phyloP scores from a whole-genome alignment of 2,329 filamentous ascomycete genomes.

The Byssoonygena ceratinophila region DNA sequence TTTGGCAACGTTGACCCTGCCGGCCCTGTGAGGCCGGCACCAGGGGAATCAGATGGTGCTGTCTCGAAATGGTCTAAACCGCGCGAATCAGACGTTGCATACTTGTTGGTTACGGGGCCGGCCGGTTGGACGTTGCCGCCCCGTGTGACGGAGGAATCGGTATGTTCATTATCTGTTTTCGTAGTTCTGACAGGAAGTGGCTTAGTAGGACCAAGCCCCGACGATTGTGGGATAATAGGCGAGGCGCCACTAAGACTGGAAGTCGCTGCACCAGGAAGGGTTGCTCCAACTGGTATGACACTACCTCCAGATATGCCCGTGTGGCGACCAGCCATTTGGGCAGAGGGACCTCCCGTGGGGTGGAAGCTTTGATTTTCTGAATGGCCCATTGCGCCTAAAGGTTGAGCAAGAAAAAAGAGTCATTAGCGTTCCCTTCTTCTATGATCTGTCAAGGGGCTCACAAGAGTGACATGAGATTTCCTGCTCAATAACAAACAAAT shows the following conservation, averaged over 20 bases:
- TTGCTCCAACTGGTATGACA: not conserved
- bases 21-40: constrained; percentile 18
- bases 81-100: not conserved
- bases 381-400: not conserved
- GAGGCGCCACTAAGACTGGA: not conserved
- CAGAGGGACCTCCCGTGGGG: not conserved
- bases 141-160: not conserved
- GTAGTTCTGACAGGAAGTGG: not conserved
- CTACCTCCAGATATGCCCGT: not conserved
- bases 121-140: not conserved
- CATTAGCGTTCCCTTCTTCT: not conserved
- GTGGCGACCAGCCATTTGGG: not conserved
- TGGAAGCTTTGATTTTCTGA: not conserved
- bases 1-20: not conserved
- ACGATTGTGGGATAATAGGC: not conserved
- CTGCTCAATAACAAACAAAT: not conserved
- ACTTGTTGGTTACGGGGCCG: not conserved
- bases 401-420: not conserved
- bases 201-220: not conserved
- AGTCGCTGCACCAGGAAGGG: not conserved
- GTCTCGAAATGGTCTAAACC: constrained; percentile 10
- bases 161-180: not conserved
- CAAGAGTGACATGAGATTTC: not conserved
- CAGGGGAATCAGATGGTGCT: constrained; percentile 20
- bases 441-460: not conserved